These are phyloP conservation scores for Lepidium campestre DNA, from an alignment of 441 rosid species.

Conservation along the genomic window DNA sequence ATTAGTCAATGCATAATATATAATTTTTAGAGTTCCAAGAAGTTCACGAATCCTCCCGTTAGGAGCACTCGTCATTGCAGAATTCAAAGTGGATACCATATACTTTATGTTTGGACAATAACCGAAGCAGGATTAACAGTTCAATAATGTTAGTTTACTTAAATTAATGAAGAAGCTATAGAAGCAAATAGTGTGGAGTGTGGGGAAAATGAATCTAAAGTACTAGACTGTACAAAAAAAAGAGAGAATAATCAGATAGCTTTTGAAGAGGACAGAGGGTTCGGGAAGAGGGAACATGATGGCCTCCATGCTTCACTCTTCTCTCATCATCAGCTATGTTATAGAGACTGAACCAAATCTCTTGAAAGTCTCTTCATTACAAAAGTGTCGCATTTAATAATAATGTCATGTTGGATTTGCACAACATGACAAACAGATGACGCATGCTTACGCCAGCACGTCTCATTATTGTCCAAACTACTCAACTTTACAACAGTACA, in stretches of 20 bases:
- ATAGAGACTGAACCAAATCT: conserved; percentile 31
- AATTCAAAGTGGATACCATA: conserved; percentile 6
- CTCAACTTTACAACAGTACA: not conserved
- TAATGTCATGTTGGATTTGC: conserved; percentile 26
- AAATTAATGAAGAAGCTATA: not conserved
- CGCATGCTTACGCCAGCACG: conserved; percentile 52
- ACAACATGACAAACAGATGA: conserved; percentile 37
- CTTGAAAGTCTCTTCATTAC: conserved; percentile 32
- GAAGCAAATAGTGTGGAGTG: not conserved
- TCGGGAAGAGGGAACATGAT: conserved; percentile 70
- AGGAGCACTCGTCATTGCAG: conserved; percentile 18
- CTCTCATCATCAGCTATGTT: conserved; percentile 31
- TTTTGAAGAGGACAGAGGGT: conserved; percentile 43
- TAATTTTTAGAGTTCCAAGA: conserved; percentile 39
- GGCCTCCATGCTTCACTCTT: conserved; percentile 64
- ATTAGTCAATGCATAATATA: conserved; percentile 4
- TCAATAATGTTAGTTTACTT: not conserved
- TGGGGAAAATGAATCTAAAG: conserved; percentile 8
- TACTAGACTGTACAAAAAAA: conserved; percentile 5
- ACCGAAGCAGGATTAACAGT: not conserved
- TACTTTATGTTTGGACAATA: not conserved
- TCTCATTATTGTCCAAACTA: conserved; percentile 19
- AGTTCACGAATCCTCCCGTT: conserved; percentile 26
- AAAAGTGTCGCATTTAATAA: conserved; percentile 22
- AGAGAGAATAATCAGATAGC: conserved; percentile 6